phyloP scores from a whole-genome alignment of 108 stramenopile species.

The Cyclotella distinguenda region DNA sequence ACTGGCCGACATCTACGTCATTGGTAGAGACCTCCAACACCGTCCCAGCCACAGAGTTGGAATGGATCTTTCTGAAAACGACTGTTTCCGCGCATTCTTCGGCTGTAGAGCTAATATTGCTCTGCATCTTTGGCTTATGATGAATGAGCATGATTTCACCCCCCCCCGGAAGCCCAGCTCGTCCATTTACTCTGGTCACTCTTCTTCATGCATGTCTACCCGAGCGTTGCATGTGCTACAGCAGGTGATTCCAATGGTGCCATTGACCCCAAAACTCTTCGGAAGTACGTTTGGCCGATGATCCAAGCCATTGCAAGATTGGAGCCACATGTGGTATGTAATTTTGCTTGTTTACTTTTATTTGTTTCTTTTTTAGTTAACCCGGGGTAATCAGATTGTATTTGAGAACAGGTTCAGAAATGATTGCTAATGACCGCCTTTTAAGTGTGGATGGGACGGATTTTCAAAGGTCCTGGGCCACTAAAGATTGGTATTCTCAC shows the following conservation, averaged over 20 bases:
- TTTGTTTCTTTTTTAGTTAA: neutral
- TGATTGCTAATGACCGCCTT: conserved; percentile 4
- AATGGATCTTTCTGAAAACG: neutral
- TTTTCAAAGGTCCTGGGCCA: conserved; percentile 12
- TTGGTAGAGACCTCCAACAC: conserved; percentile 3
- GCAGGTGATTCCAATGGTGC: conserved; percentile 9
- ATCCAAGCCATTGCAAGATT: conserved; percentile 5
- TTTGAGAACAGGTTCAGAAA: conserved; percentile 9
- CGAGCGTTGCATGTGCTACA: neutral
- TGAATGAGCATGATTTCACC: neutral
- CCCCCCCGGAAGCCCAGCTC: neutral
- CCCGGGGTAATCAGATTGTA: conserved; percentile 12
- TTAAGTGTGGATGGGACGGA: conserved; percentile 17
- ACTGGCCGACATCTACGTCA: neutral
- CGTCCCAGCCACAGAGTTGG: neutral
- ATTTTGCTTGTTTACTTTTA: neutral
- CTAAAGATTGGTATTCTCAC: neutral
- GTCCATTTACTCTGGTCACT: conserved; percentile 9
- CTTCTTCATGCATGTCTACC: conserved; percentile 8
- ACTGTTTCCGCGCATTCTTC: neutral
- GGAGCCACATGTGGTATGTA: neutral
- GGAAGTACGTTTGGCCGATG: conserved; percentile 11
- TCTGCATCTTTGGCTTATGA: neutral
- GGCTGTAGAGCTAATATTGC: neutral
- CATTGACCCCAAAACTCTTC: conserved; percentile 21